These are phyloP conservation scores for Alternaria gansuensis DNA, from an alignment of 2,329 filamentous ascomycete genomes.

Conservation along the genomic window DNA sequence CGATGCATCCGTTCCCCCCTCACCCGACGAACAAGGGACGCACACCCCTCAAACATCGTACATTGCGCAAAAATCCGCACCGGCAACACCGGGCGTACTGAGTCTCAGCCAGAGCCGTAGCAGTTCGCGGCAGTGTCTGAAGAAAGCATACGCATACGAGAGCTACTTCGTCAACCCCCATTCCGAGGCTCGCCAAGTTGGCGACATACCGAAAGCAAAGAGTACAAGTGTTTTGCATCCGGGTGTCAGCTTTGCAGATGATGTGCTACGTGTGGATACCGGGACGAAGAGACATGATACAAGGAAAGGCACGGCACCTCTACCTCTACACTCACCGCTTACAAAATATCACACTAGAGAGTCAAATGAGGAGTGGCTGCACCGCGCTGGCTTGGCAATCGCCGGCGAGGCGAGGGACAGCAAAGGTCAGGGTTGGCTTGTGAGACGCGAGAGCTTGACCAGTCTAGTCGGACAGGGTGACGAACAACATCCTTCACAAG, in stretches of 20 bases:
- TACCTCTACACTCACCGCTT: conserved; percentile 38
- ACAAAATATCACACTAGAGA: conserved; percentile 46
- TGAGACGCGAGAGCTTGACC: conserved; percentile 65
- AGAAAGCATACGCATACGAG: conserved; percentile 45
- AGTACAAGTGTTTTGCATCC: conserved; percentile 55
- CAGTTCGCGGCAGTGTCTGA: conserved; percentile 50
- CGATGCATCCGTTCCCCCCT: conserved; percentile 53
- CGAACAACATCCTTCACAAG: conserved; percentile 38
- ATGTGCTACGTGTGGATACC: conserved; percentile 14
- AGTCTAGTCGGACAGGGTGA: conserved; percentile 57
- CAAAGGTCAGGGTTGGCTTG: conserved; percentile 70
- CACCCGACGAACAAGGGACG: conserved; percentile 38
- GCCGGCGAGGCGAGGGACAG: conserved; percentile 66
- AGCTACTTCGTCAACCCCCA: conserved; percentile 44
- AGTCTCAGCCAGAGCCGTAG: conserved; percentile 53
- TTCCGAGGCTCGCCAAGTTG: conserved; percentile 34
- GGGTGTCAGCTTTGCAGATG: conserved; percentile 41
- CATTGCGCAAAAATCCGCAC: conserved; percentile 59
- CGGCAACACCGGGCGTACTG: conserved; percentile 60
- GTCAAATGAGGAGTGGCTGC: conserved; percentile 64
- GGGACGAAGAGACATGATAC: conserved; percentile 36
- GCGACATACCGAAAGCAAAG: conserved; percentile 58
- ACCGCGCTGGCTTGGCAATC: conserved; percentile 66
- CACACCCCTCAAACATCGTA: conserved; percentile 55
- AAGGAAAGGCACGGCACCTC: conserved; percentile 44